Evolutionary conservation across 1,284 basidiomycete species (phyloP).

Genomic region (Athelia psychrophila): DNA sequence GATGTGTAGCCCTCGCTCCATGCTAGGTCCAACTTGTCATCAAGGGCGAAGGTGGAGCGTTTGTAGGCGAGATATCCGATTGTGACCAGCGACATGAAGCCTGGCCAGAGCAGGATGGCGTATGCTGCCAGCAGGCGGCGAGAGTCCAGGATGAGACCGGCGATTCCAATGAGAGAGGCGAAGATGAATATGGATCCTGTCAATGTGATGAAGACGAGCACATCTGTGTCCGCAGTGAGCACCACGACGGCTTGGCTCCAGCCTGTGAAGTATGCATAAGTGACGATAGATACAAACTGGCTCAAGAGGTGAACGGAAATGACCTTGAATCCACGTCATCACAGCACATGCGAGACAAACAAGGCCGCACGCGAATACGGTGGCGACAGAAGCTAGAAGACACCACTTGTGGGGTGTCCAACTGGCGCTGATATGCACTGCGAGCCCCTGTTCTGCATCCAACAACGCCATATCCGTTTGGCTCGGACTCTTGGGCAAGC

Average conservation of each 20-base stretch:
- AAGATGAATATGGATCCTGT: slow-evolving; percentile 56
- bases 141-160: slow-evolving; percentile 71
- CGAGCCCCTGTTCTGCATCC: slow-evolving; percentile 34
- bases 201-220: slow-evolving; percentile 62
- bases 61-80: slow-evolving; percentile 75
- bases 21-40: slow-evolving; percentile 69
- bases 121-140: slow-evolving; percentile 73
- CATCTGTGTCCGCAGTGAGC: slow-evolving; percentile 51
- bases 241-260: slow-evolving; percentile 53
- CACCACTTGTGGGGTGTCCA: slow-evolving; percentile 62
- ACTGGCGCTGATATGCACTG: slow-evolving; percentile 26
- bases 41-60: slow-evolving; percentile 65
- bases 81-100: slow-evolving; percentile 58
- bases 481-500: slow-evolving; percentile 13
- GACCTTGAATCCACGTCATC: slow-evolving; percentile 59
- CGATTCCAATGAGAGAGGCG: slow-evolving; percentile 62
- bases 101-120: slow-evolving; percentile 68
- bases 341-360: slow-evolving; percentile 44
- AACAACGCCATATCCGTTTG: slow-evolving; percentile 29
- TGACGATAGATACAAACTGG: slow-evolving; percentile 2
- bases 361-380: slow-evolving; percentile 48
- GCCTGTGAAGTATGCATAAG: slow-evolving; percentile 27
- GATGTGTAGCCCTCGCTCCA: slow-evolving; percentile 69
- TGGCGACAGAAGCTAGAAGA: slow-evolving; percentile 47
- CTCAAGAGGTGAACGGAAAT: slow-evolving; percentile 17